phyloP scores from a whole-genome alignment of 2,329 filamentous ascomycete genomes.

The Beauveria medogensis region DNA sequence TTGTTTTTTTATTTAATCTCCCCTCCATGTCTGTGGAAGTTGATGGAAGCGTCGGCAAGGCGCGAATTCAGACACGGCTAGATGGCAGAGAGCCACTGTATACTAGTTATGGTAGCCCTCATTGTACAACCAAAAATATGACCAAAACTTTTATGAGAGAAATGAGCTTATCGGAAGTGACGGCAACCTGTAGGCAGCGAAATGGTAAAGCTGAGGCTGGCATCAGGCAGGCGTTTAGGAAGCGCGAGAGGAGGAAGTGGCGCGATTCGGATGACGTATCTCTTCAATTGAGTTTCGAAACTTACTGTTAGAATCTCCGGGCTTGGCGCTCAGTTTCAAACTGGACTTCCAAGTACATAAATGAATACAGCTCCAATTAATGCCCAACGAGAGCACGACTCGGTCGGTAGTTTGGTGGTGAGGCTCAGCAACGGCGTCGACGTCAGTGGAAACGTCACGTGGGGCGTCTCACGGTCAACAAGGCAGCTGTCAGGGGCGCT shows the following conservation, averaged over 20 bases:
- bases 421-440: slow-evolving; percentile 8
- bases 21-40: slow-evolving; percentile 10
- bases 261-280: not conserved
- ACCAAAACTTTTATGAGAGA: slow-evolving; percentile 12
- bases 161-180: not conserved
- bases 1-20: slow-evolving; percentile 16
- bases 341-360: no score
- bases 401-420: not conserved
- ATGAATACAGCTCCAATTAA: not conserved
- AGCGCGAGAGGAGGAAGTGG: not conserved
- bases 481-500: not conserved
- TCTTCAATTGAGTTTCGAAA: not conserved
- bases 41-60: slow-evolving; percentile 4
- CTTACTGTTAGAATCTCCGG: no score
- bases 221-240: not conserved
- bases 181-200: not conserved
- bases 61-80: not conserved
- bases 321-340: no score
- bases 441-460: slow-evolving; percentile 21
- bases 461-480: slow-evolving; percentile 23
- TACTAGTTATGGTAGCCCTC: slow-evolving; percentile 22
- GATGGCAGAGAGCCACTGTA: slow-evolving; percentile 20
- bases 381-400: not conserved
- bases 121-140: slow-evolving; percentile 23
- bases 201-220: not conserved